Conservation (phyloP, 108 stramenopile species). For the Cylindrotheca closterium region DNA sequence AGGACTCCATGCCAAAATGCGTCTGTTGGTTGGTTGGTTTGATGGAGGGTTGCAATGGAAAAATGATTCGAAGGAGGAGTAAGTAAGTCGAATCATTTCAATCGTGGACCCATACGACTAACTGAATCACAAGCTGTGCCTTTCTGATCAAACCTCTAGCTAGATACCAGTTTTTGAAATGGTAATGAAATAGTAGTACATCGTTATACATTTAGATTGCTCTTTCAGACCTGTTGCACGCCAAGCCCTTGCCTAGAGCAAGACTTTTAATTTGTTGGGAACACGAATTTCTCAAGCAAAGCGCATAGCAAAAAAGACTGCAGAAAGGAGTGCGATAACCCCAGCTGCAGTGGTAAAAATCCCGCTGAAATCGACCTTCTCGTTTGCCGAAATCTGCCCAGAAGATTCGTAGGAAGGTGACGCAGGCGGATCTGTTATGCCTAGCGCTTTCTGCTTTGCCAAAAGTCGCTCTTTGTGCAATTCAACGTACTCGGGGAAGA, state of each 20-base stretch:
- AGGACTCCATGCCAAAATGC: too few relatives aligned
- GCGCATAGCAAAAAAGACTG: slow-evolving; percentile 57
- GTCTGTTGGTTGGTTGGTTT: neutral
- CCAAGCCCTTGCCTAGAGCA: too few relatives aligned
- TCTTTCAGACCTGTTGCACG: too few relatives aligned
- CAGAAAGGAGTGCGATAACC: slow-evolving; percentile 59
- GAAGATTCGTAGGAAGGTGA: slow-evolving; percentile 4
- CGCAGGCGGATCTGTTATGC: slow-evolving; percentile 14
- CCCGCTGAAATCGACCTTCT: slow-evolving; percentile 23
- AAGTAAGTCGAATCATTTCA: too few relatives aligned
- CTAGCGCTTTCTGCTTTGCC: slow-evolving; percentile 28
- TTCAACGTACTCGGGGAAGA: slow-evolving; percentile 84
- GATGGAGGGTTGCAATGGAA: neutral
- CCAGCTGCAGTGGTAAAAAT: slow-evolving; percentile 62
- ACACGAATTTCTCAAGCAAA: slow-evolving; percentile 35
- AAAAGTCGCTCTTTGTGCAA: slow-evolving; percentile 55
- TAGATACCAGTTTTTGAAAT: neutral
- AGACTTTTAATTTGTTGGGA: neutral
- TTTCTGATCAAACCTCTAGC: too few relatives aligned
- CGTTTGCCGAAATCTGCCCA: slow-evolving; percentile 16
- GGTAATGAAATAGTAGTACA: neutral
- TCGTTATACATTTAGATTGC: neutral
- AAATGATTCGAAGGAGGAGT: too few relatives aligned
- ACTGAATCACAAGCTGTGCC: too few relatives aligned
- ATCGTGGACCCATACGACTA: too few relatives aligned